These are phyloP conservation scores for Arthrobotrys iridis DNA, from an alignment of 2,329 filamentous ascomycete genomes.

Conservation along the genomic window DNA sequence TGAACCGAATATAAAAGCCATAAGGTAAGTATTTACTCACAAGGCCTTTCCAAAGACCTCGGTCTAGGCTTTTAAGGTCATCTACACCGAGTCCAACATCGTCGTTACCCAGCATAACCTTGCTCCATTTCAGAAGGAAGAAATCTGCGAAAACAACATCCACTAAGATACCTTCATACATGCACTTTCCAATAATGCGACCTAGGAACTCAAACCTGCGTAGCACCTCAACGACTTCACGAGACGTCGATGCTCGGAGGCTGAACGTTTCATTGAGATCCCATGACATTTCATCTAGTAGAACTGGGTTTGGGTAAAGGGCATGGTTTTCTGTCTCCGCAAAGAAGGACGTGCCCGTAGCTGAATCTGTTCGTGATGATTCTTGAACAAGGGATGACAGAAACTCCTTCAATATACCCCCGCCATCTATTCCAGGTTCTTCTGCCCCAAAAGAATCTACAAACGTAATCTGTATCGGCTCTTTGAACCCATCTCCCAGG, in stretches of 20 bases:
- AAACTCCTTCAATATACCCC: slow-evolving; percentile 97
- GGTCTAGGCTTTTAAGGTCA: slow-evolving; percentile 90
- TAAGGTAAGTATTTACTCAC: slow-evolving; percentile 61
- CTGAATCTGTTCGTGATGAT: slow-evolving; percentile 71
- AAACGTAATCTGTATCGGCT: slow-evolving; percentile 96
- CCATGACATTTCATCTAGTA: slow-evolving; percentile 75
- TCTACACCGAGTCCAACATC: slow-evolving; percentile 81
- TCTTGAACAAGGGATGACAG: slow-evolving; percentile 86
- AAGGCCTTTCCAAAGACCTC: slow-evolving; percentile 88
- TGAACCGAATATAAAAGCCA: neutral
- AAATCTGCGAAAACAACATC: slow-evolving; percentile 94
- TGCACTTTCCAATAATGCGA: slow-evolving; percentile 90
- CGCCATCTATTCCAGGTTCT: slow-evolving; percentile 95
- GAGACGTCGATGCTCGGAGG: slow-evolving; percentile 66
- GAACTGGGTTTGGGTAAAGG: slow-evolving; percentile 85
- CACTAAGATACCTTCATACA: slow-evolving; percentile 95
- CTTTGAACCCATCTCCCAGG: slow-evolving; percentile 84
- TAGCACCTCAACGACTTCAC: slow-evolving; percentile 70
- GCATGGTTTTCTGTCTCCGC: slow-evolving; percentile 84
- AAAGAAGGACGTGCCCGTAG: slow-evolving; percentile 73
- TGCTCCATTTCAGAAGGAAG: slow-evolving; percentile 94
- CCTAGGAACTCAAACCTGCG: slow-evolving; percentile 89
- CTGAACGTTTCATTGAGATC: slow-evolving; percentile 63
- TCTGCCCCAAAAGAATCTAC: slow-evolving; percentile 86
- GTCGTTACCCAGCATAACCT: slow-evolving; percentile 74